Base-by-base conservation (phyloP, 306 rosid species). In the Rosa multiflora region DNA sequence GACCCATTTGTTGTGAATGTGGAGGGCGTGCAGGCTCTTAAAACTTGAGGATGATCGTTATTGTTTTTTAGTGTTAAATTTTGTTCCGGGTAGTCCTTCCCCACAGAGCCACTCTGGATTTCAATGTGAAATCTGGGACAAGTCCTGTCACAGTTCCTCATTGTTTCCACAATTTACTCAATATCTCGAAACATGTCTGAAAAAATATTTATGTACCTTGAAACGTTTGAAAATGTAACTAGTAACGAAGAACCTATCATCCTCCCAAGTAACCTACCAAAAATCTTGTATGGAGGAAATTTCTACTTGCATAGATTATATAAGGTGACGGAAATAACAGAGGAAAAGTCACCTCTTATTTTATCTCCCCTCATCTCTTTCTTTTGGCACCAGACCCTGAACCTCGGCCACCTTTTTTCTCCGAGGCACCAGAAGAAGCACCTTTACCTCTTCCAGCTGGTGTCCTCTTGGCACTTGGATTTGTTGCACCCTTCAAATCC, bases 401-500 rank as follows among this genome's bases (percentile, higher is more conserved):
- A 82, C 91, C 86, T 76, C 85, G 91, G 10, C 91, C 89, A 14
- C 74, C 79, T 55, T 77, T 90, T 90, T 89, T 92, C 88, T 83
- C 88, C 0, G 81, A 61, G 26, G 92, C 80, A 35, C 82, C 49
- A 4, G 94, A 82, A 78, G 94, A 83, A 80, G 85, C 90, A 75
- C 89, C 91, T 90, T 74, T 88, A 56, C 93, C 92, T 79, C 93
- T 88, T 70, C 94, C 91, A 70, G 87, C 86, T 0, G 89, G 74
- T 63, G 87, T 21, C 81, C 89, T 95, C 91, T 87, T 91, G n/a
- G 88, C 83, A 62, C 85, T 86, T 20, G 92, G 83, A 75, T 69
- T 90, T 72, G 82, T 94, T 8, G 85, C 78, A 55, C 90, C 94
- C 86, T 93, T 95, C 84, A 95, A 82, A 82, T 93, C 94, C 78